These are phyloP conservation scores for Talaromyces sp. DNA, from an alignment of 2,329 filamentous ascomycete species.

Conservation along the genomic window DNA sequence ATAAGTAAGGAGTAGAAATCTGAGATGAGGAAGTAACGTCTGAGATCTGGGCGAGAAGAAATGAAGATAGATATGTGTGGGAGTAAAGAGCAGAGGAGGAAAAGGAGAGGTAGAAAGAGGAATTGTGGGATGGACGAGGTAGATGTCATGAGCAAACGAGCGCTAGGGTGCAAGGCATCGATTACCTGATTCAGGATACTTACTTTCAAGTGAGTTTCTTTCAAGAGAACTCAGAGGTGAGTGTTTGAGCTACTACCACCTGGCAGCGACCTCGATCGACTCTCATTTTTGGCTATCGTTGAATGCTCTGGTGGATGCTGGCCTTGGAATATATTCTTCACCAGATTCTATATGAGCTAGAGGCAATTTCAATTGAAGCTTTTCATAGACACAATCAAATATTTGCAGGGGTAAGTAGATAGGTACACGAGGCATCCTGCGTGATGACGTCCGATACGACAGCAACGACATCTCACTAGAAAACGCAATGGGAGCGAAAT, in stretches of 20 bases:
- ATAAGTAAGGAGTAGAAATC: background rate
- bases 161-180: background rate
- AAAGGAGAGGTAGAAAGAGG: background rate
- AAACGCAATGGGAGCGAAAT: background rate
- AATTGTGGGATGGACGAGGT: background rate
- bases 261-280: background rate
- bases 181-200: background rate
- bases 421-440: background rate
- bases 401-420: background rate
- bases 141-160: background rate
- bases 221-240: background rate
- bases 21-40: background rate
- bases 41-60: background rate
- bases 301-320: background rate
- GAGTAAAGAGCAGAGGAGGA: background rate
- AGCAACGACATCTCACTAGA: background rate
- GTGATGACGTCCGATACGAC: background rate
- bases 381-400: background rate
- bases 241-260: background rate
- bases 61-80: background rate
- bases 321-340: background rate
- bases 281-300: background rate
- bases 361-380: background rate
- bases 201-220: background rate
- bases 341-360: background rate